Base-by-base conservation (phyloP, 129 eudicot genomes). In the Arctium minus region DNA sequence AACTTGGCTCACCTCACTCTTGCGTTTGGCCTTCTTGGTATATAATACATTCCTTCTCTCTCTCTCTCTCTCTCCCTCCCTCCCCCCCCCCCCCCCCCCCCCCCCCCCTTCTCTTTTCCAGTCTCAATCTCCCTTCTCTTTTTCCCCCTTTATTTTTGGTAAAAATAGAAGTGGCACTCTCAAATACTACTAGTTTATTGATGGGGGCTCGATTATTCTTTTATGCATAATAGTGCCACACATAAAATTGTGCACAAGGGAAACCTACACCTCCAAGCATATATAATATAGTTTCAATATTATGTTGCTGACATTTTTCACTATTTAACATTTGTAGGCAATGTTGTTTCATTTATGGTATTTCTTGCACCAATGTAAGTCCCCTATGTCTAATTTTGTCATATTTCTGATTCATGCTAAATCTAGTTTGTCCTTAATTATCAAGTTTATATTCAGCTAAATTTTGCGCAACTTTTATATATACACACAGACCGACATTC, bases 21-120 rank as follows among this genome's bases (percentile, higher is more conserved):
- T 85, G 96, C 88, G 17, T 93, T 91, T 82, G 97, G 97, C 62
- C 88, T 93, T 76, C 92, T 93, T 72, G 97, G 97, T 92, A 92
- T 73, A 13, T 13, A 18, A 56, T 44, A 2, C 50, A 44, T 44
- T 44, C 50, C 67, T 17, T 29, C 74, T 9, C 36, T 33, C 27
- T 22, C 27, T 22, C 27, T 22, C 27, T 22, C 27, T 22, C 27
- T 22, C 27, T 22, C 27, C 0, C 27, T 22, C 27, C 0, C 27
- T 22, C 27, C 0, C 27, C 0, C 27, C 27, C 27, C 27, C 0
- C 27, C 27, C 0, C 27, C 27, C 27, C 27, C 27, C 27, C 27
- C 27, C 27, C 27, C 27, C 27, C 27, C 27, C 27, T 0, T 0
- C 27, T 22, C 27, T 22, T 22, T 22, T 22, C 27, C 46, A 8